Evolutionary conservation across 306 rosid species (phyloP), one percentile per base, ranked within the genome.

Genomic region (Dalbergia cultrata): DNA sequence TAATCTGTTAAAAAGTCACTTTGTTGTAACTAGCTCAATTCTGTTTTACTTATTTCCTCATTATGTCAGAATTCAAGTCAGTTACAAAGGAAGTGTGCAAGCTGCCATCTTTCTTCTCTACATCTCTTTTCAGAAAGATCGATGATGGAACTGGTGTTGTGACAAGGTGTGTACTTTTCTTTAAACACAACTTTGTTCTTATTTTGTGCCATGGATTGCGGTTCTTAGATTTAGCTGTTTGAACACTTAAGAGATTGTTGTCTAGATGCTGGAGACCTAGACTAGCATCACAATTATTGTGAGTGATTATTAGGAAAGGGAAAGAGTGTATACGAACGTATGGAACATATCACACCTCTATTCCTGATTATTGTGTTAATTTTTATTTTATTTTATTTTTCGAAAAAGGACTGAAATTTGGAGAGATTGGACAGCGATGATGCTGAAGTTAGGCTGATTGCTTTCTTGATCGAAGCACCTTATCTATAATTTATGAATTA

Each of bases 81-180:
- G 81, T 96, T 76, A 90, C 93, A 26, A 96, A 93, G 93, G 98
- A 96, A 78, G 81, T 96, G 58, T 96, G 99, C 93, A 96, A 89
- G 97, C 93, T 96, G 81, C 99, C 99, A 69, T 96, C 97, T 56
- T 96, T 93, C 83, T 86, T 92, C 87, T 93, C 97, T 18, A 70
- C 92, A 0, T 82, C 91, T 44, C 90, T 96, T 76, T 96, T 92
- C 87, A 85, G 78, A 87, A 93, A 92, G 97, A 93, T 96, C 54
- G 99, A 96, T 72, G 66, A 82, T 61, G 88, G 90, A 87, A 83
- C 97, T 64, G 98, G 97, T 67, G 72, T 86, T 67, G 97, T 96
- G 73, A 89, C 98, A 78, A 96, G 98, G 99, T 96, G 85, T 74
- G 75, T 39, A 70, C 44, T 73, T 56, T 41, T 67, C 44, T 44